Base-by-base conservation (phyloP, 176 grass and related monocot species). In the Miscanthus lutarioriparius region DNA sequence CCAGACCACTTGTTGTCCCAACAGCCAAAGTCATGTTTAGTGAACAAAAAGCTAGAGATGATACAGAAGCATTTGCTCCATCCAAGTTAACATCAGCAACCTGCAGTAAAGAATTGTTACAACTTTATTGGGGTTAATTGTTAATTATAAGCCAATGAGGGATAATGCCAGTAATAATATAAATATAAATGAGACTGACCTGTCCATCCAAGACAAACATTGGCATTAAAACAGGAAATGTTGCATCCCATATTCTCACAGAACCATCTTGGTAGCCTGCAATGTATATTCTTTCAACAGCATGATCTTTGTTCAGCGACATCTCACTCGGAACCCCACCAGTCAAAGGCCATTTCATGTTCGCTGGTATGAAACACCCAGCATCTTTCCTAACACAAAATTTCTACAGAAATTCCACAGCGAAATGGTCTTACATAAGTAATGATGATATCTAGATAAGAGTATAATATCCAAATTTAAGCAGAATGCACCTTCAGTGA, bases 251-350 rank as follows among this genome's bases (percentile, higher is more conserved):
- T 80, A 98, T 91, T 98, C 89, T 95, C 87, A 98, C 91, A 71
- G 92, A 95, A 81, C 95, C 91, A 93, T 98, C 95, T 89, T 98
- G 87, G 81, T 98, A 98, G 44, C 95, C 95, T 70, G 91, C 89
- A 74, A 95, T 84, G 69, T 93, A 95, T 83, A 98, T 45, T 87
- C 91, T 98, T 91, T 90, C 85, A 77, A 98, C 67, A 30, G 19
- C 80, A 77, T 80, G 78, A 64, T 93, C 78, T 88, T 95, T 81
- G 16, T 79, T 85, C 74, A 89, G 43, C 32, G 89, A 93, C 85
- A 98, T 89, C 90, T 98, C 92, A 91, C 91, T 93, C 70, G 87
- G 92, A 83, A 95, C 93, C 44, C 96, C 96, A 88, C 96, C 96
- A 84, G 96, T 98, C 83, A 98, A 83, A 87, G 91, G 96, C 96